phyloP scores from a whole-genome alignment of 73 alveolate species.

The Paramecium octaurelia region DNA sequence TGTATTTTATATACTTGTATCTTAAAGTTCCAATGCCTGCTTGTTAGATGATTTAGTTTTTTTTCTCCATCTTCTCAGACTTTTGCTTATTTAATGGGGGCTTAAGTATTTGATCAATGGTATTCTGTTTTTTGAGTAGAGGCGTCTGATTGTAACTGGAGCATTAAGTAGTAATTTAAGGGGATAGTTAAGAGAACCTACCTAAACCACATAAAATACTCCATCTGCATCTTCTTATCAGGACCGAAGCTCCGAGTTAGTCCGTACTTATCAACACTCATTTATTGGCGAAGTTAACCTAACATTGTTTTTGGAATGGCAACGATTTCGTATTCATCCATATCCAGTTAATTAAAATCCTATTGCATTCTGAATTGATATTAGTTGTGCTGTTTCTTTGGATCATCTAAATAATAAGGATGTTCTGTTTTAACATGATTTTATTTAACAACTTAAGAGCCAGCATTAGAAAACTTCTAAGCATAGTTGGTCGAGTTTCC shows the following conservation, averaged over 20 bases:
- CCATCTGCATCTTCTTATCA: background rate
- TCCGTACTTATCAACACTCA: background rate
- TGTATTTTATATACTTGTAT: background rate
- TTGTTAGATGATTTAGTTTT: background rate
- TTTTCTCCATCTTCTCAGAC: background rate
- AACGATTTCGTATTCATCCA: conserved; percentile 11
- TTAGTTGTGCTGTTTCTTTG: background rate
- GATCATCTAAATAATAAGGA: background rate
- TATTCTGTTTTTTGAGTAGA: background rate
- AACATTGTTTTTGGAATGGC: conserved; percentile 7
- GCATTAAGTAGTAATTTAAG: background rate
- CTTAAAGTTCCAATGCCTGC: background rate
- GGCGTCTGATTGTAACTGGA: background rate
- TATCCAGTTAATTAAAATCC: background rate
- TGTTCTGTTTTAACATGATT: background rate
- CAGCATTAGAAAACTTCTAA: background rate
- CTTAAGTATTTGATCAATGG: background rate
- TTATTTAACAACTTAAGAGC: background rate
- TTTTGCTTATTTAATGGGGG: background rate
- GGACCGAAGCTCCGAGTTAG: background rate
- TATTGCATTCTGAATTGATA: background rate
- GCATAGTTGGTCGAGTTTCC: background rate
- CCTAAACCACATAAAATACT: background rate
- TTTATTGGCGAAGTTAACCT: background rate
- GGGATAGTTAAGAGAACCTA: background rate